phyloP scores from a whole-genome alignment of 2,329 filamentous ascomycete species.

The Alternaria alternata region DNA sequence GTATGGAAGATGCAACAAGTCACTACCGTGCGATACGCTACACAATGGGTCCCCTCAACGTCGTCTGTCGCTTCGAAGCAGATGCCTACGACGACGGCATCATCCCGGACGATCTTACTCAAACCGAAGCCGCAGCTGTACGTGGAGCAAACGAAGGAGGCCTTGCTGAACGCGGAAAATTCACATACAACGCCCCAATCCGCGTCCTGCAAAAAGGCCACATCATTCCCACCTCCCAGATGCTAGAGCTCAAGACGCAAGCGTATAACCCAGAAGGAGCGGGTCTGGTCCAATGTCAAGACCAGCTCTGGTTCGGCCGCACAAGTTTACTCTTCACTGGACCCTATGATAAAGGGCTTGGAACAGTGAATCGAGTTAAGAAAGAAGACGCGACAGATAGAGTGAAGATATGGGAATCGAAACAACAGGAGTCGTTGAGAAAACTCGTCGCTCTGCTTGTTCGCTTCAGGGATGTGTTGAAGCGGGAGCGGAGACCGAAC shows the following conservation, averaged over 20 bases:
- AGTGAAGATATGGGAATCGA: constrained; percentile 31
- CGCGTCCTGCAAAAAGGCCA: constrained; percentile 36
- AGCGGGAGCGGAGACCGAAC: constrained; percentile 22
- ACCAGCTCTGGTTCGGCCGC: constrained; percentile 45
- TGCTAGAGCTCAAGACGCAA: constrained; percentile 40
- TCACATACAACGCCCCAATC: constrained; percentile 27
- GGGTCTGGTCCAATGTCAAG: constrained; percentile 25
- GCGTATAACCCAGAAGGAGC: constrained; percentile 16
- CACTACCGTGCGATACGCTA: constrained; percentile 44
- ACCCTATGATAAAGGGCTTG: constrained; percentile 23
- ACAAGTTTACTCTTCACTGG: constrained; percentile 36
- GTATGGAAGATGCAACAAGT: constrained; percentile 37
- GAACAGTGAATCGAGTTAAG: constrained; percentile 22
- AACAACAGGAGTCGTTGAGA: constrained; percentile 31
- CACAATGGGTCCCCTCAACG: constrained; percentile 34
- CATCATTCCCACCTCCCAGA: constrained; percentile 31
- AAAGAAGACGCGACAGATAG: constrained; percentile 27
- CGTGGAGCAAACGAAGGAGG: constrained; percentile 16
- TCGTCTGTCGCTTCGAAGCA: constrained; percentile 41
- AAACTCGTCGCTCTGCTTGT: constrained; percentile 33
- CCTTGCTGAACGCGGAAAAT: constrained; percentile 14
- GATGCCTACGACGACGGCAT: constrained; percentile 37
- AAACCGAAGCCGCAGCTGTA: constrained; percentile 17
- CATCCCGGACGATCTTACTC: constrained; percentile 18
- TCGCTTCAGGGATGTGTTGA: constrained; percentile 20